Conservation (phyloP, 106 monocot genomes). For the Vanilla planifolia region DNA sequence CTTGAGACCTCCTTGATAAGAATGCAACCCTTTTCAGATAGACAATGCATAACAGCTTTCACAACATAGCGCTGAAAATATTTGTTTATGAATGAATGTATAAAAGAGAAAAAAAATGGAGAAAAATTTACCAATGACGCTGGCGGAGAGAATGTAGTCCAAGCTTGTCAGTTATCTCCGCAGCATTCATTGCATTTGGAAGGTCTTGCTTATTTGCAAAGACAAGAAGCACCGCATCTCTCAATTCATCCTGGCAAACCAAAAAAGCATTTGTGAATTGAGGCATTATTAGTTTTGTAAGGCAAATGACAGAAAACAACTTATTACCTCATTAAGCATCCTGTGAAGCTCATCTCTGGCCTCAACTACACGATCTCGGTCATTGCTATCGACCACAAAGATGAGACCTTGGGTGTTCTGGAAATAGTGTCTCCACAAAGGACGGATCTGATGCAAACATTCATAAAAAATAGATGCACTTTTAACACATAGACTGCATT, state of each 20-base stretch:
- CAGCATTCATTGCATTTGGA: conserved; percentile 47
- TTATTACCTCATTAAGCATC: conserved; percentile 28
- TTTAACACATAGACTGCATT: too few relatives aligned
- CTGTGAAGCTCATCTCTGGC: conserved; percentile 31
- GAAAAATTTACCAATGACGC: conserved; percentile 34
- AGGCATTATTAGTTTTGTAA: not conserved
- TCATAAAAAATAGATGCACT: too few relatives aligned
- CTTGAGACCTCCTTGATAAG: too few relatives aligned
- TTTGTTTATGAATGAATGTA: too few relatives aligned
- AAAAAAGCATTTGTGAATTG: not conserved
- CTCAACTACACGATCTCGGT: conserved; percentile 26
- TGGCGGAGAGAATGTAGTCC: conserved; percentile 42
- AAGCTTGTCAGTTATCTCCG: conserved; percentile 43
- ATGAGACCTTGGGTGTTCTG: conserved; percentile 32
- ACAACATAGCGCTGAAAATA: too few relatives aligned
- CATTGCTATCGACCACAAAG: conserved; percentile 31
- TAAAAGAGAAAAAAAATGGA: too few relatives aligned
- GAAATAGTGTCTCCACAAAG: conserved; percentile 32
- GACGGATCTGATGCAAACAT: conserved; percentile 22
- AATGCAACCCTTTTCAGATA: too few relatives aligned
- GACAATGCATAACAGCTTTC: too few relatives aligned
- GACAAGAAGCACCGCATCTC: conserved; percentile 44
- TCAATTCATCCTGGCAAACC: conserved; percentile 32
- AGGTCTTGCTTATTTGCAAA: conserved; percentile 47
- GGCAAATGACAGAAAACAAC: not conserved